Base-by-base conservation (phyloP, 2,329 filamentous ascomycete genomes). In the Sarocladium strictum region DNA sequence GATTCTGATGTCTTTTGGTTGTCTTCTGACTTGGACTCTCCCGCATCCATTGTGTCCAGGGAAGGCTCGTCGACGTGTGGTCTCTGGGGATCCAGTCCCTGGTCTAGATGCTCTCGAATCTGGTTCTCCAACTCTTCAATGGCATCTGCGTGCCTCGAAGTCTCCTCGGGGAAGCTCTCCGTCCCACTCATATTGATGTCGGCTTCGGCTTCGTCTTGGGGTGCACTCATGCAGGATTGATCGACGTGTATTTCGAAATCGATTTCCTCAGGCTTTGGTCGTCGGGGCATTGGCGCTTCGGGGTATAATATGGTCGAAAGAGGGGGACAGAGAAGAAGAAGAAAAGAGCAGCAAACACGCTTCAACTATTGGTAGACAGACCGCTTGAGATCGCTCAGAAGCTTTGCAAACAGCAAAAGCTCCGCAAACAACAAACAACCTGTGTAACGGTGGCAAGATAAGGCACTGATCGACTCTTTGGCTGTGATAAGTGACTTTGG, bases 191-290 rank as follows among this genome's bases (percentile, higher is more conserved):
- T 45, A 9, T 17, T 17, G n/a, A 14, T 4, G 38, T 35, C 29
- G 14, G 63, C 59, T 54, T 59, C 61, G 29, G 67, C 62, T 56
- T 75, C 69, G 60, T 73, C 68, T 67, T 74, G 73, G 55, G 68
- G 66, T 40, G 67, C 67, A 62, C 65, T 72, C 54, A 72, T 47
- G 60, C 73, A 77, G 54, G 72, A 76, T 41, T 65, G 63, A 62
- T 80, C 76, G 61, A 76, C 67, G 68, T 75, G 73, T 59, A 76
- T 78, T 9, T 76, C 65, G 57, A 79, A 77, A 59, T 78, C 70
- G 59, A 68, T 60, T 57, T 75, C 69, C 54, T 63, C 47, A 14
- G 47, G 60, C 57, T 59, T 63, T 17, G 60, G 62, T 38, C 62
- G 62, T 58, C 66, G 63, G 62, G 64, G 60, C 63, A 63, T 63